Conservation (phyloP, 2,329 filamentous ascomycete species). For the Sporothrix humicola region DNA sequence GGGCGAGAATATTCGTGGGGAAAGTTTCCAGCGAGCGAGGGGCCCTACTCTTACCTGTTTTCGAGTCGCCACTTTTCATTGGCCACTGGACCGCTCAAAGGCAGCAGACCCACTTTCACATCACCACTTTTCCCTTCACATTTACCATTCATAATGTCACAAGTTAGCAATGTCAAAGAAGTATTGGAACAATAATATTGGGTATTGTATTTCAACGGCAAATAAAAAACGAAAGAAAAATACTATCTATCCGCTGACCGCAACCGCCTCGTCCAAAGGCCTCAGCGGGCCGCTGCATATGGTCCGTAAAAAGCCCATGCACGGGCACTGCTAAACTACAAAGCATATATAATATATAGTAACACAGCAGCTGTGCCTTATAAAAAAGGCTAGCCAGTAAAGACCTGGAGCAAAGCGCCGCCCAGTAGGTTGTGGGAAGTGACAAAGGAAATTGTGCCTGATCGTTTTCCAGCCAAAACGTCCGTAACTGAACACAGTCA, state of each 20-base stretch:
- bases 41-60: slow-evolving; percentile 16
- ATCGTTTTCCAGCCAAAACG: slow-evolving; percentile 23
- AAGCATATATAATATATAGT: slow-evolving; percentile 4
- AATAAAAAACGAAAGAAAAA: not conserved
- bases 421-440: not conserved
- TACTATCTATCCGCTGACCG: not conserved
- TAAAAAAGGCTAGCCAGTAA: not conserved
- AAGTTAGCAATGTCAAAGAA: not conserved
- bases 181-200: not conserved
- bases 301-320: slow-evolving; percentile 2
- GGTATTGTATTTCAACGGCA: slow-evolving; percentile 29
- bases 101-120: not conserved
- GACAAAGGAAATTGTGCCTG: slow-evolving; percentile 20
- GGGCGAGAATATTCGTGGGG: slow-evolving; percentile 38
- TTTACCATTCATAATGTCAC: too few species aligned
- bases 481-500: slow-evolving; percentile 16
- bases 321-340: slow-evolving; percentile 2
- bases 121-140: not conserved
- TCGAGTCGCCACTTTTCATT: slow-evolving; percentile 11
- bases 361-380: not conserved
- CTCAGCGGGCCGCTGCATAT: slow-evolving; percentile 5
- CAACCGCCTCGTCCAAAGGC: not conserved
- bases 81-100: slow-evolving; percentile 2
- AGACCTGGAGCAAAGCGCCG: not conserved
- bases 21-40: slow-evolving; percentile 24